phyloP scores from a whole-genome alignment of 1,139 yeast genomes.

The Yamadazyma sp. region DNA sequence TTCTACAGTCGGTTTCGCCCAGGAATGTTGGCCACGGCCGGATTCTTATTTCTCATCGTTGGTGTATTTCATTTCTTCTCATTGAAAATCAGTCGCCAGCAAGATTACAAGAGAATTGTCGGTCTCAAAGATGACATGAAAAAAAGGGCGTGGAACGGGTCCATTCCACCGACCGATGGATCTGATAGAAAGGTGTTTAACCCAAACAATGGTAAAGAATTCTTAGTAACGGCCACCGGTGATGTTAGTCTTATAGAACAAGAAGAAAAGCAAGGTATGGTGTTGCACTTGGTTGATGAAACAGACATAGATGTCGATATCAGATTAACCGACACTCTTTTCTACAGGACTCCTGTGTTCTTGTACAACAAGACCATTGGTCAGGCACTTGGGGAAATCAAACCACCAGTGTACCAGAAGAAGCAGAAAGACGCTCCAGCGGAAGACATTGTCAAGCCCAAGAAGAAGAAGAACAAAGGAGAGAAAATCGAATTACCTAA shows the following conservation, averaged over 20 bases:
- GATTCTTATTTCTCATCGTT: conserved; percentile 48
- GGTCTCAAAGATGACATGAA: conserved; percentile 52
- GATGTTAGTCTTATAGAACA: conserved; percentile 59
- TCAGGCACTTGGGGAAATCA: conserved; percentile 26
- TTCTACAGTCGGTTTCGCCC: conserved; percentile 59
- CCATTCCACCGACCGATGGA: conserved; percentile 49
- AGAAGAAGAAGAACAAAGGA: conserved; percentile 39
- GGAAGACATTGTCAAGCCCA: conserved; percentile 21
- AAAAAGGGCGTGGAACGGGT: conserved; percentile 61
- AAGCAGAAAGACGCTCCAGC: conserved; percentile 6
- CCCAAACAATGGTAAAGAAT: conserved; percentile 50
- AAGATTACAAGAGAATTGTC: conserved; percentile 59
- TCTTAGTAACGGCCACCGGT: conserved; percentile 70
- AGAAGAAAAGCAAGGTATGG: conserved; percentile 39
- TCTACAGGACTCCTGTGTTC: conserved; percentile 46
- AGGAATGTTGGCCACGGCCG: conserved; percentile 53
- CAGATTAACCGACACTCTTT: conserved; percentile 55
- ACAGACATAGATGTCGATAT: conserved; percentile 36
- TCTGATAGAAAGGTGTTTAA: conserved; percentile 40
- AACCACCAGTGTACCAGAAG: conserved; percentile 16
- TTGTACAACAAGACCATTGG: conserved; percentile 52
- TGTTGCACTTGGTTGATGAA: conserved; percentile 33
- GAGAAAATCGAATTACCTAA: conserved; percentile 54
- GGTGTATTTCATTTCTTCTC: conserved; percentile 61
- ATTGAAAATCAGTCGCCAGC: conserved; percentile 55